phyloP scores from a whole-genome alignment of 2,329 filamentous ascomycete genomes.

The Geoglossum cookeanum region DNA sequence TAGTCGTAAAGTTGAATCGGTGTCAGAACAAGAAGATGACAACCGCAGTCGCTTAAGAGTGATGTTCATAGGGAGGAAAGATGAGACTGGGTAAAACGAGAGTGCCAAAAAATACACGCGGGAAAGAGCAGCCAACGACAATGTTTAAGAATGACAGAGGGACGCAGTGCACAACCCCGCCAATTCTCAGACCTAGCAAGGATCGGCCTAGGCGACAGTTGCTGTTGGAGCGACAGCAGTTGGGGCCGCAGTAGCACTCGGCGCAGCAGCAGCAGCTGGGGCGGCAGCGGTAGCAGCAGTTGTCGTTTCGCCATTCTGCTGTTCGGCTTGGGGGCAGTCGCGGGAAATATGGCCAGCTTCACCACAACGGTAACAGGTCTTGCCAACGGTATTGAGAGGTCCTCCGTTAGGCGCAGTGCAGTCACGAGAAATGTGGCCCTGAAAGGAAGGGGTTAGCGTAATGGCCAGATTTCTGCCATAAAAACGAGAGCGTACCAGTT shows the following conservation, averaged over 20 bases:
- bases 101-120: not conserved
- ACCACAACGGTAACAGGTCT: constrained; percentile 97
- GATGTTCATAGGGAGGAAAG: not conserved
- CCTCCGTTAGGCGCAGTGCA: constrained; percentile 95
- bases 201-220: constrained; percentile 23
- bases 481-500: constrained; percentile 34
- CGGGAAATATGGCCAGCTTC: constrained; percentile 92
- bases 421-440: constrained; percentile 78
- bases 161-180: not conserved
- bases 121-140: not conserved
- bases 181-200: not conserved
- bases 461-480: not conserved
- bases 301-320: constrained; percentile 23
- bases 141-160: not conserved
- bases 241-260: constrained; percentile 13
- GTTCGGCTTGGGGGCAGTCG: constrained; percentile 67
- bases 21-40: constrained; percentile 3
- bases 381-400: constrained; percentile 84
- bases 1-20: constrained; percentile 2
- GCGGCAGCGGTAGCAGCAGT: constrained; percentile 15
- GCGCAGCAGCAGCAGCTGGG: constrained; percentile 19
- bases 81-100: not conserved
- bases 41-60: constrained; percentile 1
- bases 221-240: constrained; percentile 22
- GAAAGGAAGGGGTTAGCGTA: constrained; percentile 7